Base-by-base conservation (phyloP, 1,284 basidiomycete species). In the Ceratobasidium sp. region DNA sequence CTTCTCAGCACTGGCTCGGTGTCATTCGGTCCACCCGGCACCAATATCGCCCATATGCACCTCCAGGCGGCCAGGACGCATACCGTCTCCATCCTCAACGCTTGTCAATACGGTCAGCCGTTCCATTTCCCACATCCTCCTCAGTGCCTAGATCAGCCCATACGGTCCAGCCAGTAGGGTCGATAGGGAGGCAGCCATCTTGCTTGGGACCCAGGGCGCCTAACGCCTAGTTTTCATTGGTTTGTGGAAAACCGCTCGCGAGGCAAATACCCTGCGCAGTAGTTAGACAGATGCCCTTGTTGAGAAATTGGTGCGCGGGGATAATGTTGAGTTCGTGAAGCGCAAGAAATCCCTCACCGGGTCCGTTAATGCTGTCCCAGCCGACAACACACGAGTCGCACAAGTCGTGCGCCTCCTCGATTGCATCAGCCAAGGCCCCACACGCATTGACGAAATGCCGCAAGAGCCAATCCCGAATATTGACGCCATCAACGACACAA, bases 291-390 rank as follows among this genome's bases (percentile, higher is more conserved):
- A 94, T 90, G 0, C 96, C 97, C 79, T 94, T 96, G 78, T 92
- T 92, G 54, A 96, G 83, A 9, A 49, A 95, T 78, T 94, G 92
- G 52, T 86, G 82, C 13, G 82, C 82, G 0, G 93, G 91, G 23
- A 89, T 87, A 7, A 79, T 76, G 67, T 86, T 87, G 21, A 98
- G 83, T 80, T 97, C 88, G 0, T 85, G 81, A 80, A 91, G 90
- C 0, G 93, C 93, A 59, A 93, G 87, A 73, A 96, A 84, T 0
- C 96, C 96, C 76, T 96, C 94, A 54, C 89, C 91, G 0, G 97
- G 96, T 81, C 98, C 97, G 80, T 99, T 98, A 82, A 98, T 84
- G 77, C 90, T 93, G 80, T 99, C 97, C 97, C 97, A 98, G 0
- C 97, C 97, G 72, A 98, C 90, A 26, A 99, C 88, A 76, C 94